A percentile compares a stretch with the other conserved stretches of the same genome.
Evolutionary conservation across 352 stramenopile genomes (phyloP).

Genomic region (Globisporangium cystogenes): DNA sequence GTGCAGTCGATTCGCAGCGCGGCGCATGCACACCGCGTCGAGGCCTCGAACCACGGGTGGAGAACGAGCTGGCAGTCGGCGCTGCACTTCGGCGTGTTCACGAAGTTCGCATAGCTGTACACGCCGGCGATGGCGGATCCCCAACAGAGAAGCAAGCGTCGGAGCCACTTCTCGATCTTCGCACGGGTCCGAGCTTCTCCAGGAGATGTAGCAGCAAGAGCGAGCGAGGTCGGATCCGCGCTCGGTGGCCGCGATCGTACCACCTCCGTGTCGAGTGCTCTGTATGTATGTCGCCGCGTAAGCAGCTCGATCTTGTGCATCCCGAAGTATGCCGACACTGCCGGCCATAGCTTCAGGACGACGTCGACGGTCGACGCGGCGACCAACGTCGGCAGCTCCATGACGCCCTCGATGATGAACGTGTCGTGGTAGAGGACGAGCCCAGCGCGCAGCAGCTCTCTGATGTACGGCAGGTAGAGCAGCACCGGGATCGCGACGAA

Average conservation of each 20-base stretch:
- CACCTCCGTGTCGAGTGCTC: neutral
- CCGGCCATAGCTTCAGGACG: constrained; percentile 15
- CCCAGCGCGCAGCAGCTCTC: constrained; percentile 4
- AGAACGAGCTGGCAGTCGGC: neutral
- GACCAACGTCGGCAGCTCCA: constrained; percentile 15
- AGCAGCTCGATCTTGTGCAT: constrained; percentile 14
- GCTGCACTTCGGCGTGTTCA: neutral
- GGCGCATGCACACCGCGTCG: constrained; percentile 6
- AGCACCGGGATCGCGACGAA: constrained; percentile 11
- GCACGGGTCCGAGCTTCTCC: neutral
- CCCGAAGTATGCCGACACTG: constrained; percentile 12
- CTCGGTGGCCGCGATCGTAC: neutral
- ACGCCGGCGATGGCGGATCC: neutral
- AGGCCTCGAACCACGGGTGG: constrained; percentile 11
- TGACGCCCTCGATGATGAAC: constrained; percentile 16
- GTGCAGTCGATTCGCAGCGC: constrained; percentile 16
- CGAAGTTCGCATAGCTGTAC: constrained; percentile 1
- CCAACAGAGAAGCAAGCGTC: constrained; percentile 4
- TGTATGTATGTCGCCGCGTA: neutral
- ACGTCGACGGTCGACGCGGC: constrained; percentile 12
- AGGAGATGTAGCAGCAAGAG: neutral
- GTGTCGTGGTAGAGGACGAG: constrained; percentile 16
- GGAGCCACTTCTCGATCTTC: neutral
- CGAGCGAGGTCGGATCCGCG: neutral
- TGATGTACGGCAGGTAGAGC: constrained; percentile 11